Evolutionary conservation across 805 yeast species (phyloP).

Genomic region (Candida sonorensis): DNA sequence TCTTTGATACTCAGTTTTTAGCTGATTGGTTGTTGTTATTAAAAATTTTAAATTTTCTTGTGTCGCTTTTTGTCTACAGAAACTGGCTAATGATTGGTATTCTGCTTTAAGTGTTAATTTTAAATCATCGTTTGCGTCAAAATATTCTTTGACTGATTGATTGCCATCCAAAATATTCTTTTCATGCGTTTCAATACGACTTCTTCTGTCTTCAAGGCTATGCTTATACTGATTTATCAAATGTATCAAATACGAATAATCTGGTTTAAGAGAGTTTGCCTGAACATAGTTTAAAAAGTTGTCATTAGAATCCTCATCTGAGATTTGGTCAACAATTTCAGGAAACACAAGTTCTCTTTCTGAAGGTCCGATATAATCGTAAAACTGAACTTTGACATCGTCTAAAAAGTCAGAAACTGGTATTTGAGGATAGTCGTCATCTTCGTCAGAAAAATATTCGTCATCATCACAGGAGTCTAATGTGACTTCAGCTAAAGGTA

Average conservation of each 20-base stretch:
- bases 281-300: slow-evolving; percentile 23
- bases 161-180: slow-evolving; percentile 24
- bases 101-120: slow-evolving; percentile 20
- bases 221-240: slow-evolving; percentile 19
- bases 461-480: slow-evolving; percentile 14
- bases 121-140: slow-evolving; percentile 19
- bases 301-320: slow-evolving; percentile 8
- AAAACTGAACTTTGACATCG: slow-evolving; percentile 26
- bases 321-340: slow-evolving; percentile 1
- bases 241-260: slow-evolving; percentile 24
- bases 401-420: slow-evolving; percentile 21
- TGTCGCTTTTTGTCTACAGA: slow-evolving; percentile 24
- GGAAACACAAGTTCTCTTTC: slow-evolving; percentile 19
- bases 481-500: slow-evolving; percentile 27
- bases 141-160: slow-evolving; percentile 26
- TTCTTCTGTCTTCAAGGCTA: slow-evolving; percentile 1
- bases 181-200: slow-evolving; percentile 18
- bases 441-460: slow-evolving; percentile 17
- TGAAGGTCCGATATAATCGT: slow-evolving; percentile 25
- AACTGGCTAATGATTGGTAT: slow-evolving; percentile 26
- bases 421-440: slow-evolving; percentile 22
- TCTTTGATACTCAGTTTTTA: slow-evolving; percentile 21
- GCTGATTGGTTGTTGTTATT: slow-evolving; percentile 16
- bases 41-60: slow-evolving; percentile 24
- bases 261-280: slow-evolving; percentile 22